Evolutionary conservation across 1,284 basidiomycete genomes (phyloP), one percentile per base, ranked within the genome.

Genomic region (Ceratobasidium sp.): DNA sequence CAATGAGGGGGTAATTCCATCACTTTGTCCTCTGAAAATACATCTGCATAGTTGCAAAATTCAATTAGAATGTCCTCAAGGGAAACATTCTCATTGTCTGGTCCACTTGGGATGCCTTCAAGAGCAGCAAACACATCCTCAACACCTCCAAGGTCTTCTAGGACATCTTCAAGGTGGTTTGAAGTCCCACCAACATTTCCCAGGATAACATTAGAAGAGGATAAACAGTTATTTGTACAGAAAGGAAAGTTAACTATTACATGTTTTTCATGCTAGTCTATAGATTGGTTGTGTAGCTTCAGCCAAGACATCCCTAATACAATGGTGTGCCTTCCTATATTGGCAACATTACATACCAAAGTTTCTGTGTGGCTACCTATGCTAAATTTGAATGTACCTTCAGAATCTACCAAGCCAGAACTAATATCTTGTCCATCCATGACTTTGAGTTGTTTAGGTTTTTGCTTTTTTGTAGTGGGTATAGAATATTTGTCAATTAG

Each of bases 1-100:
- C 31, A 27, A 22, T 70, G 57, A 1, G 54, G 71, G 7, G 69
- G 71, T 10, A 72, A 40, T 8, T 49, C 43, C 7, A n/a, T 50
- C 15, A 49, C 29, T 62, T 69, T 32, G n/a, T 49, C 50, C 27
- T 69, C 53, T 2, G 34, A 17, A 43, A 69, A 69, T 25, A 69
- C 50, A 10, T 65, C 27, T n/a, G 35, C 15, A 43, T 49, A 69
- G 10, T 50, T 6, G 15, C 67, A 60, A 42, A 47, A 68, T 29
- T 47, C 20, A n/a, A 22, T 20, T 3, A 35, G 54, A 6, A 56
- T 8, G 13, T 13, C 34, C 15, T 12, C 7, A 22, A 50, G 13
- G 49, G 49, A 40, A 40, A 27, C n/a, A n/a, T n/a, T n/a, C n/a
- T n/a, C n/a, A n/a, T n/a, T n/a, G n/a, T n/a, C n/a, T n/a, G n/a